Evolutionary conservation across 2,329 filamentous ascomycete genomes (phyloP).

Genomic region (Aurifilum marmelostoma): DNA sequence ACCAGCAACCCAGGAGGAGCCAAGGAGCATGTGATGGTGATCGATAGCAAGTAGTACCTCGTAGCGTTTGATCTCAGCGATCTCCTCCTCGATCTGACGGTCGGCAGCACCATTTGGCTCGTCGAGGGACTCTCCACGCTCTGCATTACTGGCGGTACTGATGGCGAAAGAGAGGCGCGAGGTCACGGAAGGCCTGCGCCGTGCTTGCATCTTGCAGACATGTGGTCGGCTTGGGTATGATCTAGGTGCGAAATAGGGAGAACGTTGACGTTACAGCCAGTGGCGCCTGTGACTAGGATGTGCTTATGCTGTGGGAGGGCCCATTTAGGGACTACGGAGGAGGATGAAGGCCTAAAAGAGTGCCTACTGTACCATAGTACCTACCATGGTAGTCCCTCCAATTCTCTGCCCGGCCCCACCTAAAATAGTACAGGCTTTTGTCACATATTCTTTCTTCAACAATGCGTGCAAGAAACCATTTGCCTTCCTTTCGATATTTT

Average conservation of each 20-base stretch:
- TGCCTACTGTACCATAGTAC: neutral
- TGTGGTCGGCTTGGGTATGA: constrained; percentile 19
- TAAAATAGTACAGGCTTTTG: neutral
- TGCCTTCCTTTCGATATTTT: neutral
- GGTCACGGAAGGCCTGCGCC: constrained; percentile 60
- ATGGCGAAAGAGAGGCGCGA: constrained; percentile 71
- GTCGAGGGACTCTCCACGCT: constrained; percentile 61
- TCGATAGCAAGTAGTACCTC: constrained; percentile 55
- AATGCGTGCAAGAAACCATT: neutral
- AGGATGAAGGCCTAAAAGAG: neutral
- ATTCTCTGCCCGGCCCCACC: too few species aligned
- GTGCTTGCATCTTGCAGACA: constrained; percentile 29
- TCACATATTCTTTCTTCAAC: neutral
- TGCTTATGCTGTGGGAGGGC: neutral
- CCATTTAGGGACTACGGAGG: neutral
- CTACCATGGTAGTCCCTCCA: neutral
- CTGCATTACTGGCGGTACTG: constrained; percentile 54
- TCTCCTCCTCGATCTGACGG: constrained; percentile 86
- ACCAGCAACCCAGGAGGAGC: neutral
- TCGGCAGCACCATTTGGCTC: constrained; percentile 57
- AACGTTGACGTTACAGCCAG: constrained; percentile 33
- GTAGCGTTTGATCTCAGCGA: constrained; percentile 96
- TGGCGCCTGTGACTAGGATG: constrained; percentile 16
- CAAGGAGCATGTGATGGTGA: constrained; percentile 4
- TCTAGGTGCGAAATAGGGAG: neutral